Conservation (phyloP, 139 green algal species). For the Tetradesmus lagerheimii region DNA sequence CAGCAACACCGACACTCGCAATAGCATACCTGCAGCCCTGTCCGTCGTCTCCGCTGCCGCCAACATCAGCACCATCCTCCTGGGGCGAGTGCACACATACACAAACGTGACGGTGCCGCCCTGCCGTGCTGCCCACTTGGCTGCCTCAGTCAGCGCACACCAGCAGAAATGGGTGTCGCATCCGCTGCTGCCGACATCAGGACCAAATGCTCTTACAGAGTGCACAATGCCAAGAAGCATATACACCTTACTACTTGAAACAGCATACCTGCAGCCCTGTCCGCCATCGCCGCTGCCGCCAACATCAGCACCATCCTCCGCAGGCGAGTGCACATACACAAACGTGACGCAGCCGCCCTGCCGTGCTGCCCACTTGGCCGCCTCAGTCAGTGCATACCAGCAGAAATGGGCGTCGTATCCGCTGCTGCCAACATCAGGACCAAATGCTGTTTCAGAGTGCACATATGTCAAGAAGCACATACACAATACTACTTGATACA, state of each 20-base stretch:
- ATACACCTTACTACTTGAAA: too few species aligned
- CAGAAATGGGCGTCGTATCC: too few species aligned
- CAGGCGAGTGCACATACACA: conserved; percentile 63
- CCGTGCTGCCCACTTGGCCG: conserved; percentile 43
- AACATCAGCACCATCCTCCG: conserved; percentile 55
- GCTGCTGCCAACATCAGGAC: too few species aligned
- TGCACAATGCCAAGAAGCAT: too few species aligned
- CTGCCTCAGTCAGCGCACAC: conserved; percentile 55
- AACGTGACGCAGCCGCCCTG: conserved; percentile 56
- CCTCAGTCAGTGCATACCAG: conserved; percentile 59
- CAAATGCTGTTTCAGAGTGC: too few species aligned
- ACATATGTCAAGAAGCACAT: too few species aligned
- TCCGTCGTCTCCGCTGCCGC: not conserved
- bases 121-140: conserved; percentile 28
- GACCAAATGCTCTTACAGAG: too few species aligned
- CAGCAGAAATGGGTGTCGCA: too few species aligned
- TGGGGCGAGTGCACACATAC: conserved; percentile 66
- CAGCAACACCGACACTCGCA: too few species aligned
- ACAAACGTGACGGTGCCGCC: conserved; percentile 58
- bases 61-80: conserved; percentile 55
- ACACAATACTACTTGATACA: not conserved
- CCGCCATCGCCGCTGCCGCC: not conserved
- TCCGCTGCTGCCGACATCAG: too few species aligned
- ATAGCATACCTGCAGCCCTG: not conserved
- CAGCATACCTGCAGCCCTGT: not conserved